These are phyloP conservation scores for Fusarium poae DNA, from an alignment of 2,329 filamentous ascomycete genomes.

Conservation along the genomic window DNA sequence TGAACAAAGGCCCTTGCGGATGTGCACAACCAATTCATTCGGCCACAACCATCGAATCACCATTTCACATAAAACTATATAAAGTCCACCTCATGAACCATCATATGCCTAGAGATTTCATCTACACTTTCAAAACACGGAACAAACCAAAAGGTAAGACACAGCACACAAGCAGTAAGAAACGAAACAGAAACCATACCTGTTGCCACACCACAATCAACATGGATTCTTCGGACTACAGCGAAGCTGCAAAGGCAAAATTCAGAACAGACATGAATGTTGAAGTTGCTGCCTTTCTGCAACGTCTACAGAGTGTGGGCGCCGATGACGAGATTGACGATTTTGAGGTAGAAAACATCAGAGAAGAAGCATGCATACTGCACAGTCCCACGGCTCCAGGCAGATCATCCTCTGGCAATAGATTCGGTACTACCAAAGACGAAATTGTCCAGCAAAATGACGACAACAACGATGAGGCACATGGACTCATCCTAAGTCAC, in stretches of 20 bases:
- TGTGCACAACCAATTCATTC: background rate
- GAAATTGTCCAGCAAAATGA: rapidly evolving
- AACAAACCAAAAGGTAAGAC: background rate
- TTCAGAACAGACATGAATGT: background rate
- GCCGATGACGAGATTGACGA: background rate
- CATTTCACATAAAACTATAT: background rate
- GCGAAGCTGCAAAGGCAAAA: background rate
- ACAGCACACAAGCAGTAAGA: background rate
- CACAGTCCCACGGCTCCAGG: background rate
- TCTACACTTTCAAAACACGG: background rate
- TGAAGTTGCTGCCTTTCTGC: background rate
- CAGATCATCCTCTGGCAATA: background rate
- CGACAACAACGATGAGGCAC: background rate
- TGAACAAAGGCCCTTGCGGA: background rate
- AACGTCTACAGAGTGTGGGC: background rate
- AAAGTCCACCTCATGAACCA: background rate
- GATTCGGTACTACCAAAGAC: background rate
- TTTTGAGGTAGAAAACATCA: background rate
- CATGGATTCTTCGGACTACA: background rate
- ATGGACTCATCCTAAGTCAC: background rate
- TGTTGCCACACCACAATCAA: background rate
- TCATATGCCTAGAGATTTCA: background rate
- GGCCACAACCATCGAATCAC: no score
- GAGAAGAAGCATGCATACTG: background rate
- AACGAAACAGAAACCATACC: background rate